Conservation (phyloP, 2,329 filamentous ascomycete genomes). For the Aspergillus transmontanensis region DNA sequence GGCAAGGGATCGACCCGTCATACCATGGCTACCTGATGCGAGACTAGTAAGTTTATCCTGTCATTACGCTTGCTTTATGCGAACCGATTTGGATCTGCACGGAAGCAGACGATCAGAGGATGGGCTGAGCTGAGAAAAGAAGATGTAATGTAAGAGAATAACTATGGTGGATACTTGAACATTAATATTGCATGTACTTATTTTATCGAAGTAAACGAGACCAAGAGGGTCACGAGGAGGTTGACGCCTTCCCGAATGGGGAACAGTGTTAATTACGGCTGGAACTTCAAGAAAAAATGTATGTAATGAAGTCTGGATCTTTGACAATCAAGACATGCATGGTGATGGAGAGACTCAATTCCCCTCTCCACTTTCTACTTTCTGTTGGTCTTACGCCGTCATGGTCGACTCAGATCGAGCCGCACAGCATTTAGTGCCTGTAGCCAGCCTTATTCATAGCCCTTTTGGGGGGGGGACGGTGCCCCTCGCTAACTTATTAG, state of each 20-base stretch:
- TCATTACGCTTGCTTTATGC: not conserved
- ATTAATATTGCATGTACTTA: not conserved
- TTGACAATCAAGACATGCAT: not conserved
- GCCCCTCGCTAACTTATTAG: conserved; percentile 8
- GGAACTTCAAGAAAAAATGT: not conserved
- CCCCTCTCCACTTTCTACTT: not conserved
- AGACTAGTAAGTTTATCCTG: not conserved
- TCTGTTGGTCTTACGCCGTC: not conserved
- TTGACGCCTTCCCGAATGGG: not conserved
- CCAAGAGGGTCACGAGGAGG: not conserved
- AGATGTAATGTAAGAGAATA: not conserved
- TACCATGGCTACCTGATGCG: not conserved
- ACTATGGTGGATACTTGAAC: not conserved
- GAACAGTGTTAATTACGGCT: not conserved
- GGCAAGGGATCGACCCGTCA: not conserved
- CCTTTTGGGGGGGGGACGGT: not conserved
- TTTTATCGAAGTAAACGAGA: not conserved
- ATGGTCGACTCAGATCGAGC: not conserved
- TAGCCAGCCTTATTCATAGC: conserved; percentile 1
- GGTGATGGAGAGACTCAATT: not conserved
- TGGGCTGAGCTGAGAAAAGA: conserved; percentile 3
- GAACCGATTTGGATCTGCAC: not conserved
- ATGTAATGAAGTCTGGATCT: not conserved
- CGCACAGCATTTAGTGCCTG: not conserved
- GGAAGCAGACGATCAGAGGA: not conserved